A percentile compares a stretch with the other conserved stretches of the same genome.
Evolutionary conservation across 208 protist species (phyloP).

Genomic region (Crithidia brevicula): DNA sequence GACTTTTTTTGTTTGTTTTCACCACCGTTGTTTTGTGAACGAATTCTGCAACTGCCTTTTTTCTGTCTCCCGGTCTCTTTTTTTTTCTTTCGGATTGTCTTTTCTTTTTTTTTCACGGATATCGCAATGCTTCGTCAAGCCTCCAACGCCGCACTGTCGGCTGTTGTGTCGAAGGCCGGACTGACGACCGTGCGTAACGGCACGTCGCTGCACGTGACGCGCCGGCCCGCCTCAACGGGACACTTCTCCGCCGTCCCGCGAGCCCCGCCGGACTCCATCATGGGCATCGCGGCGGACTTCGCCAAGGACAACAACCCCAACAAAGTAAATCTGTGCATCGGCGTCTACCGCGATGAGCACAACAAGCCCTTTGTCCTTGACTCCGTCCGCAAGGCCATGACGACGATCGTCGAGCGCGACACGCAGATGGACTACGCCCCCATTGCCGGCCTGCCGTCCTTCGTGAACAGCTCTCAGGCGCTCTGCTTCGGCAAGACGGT

Average conservation of each 20-base stretch:
- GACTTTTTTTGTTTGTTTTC: not conserved
- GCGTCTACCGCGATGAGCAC: conserved; percentile 96
- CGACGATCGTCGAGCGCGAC: conserved; percentile 31
- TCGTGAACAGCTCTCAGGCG: conserved; percentile 66
- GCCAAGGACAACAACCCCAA: conserved; percentile 70
- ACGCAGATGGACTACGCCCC: conserved; percentile 95
- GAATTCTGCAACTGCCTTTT: not conserved
- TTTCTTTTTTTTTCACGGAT: not conserved
- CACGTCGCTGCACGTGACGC: conserved; percentile 1
- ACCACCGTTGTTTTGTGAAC: not conserved
- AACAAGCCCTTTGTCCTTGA: conserved; percentile 93
- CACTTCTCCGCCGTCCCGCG: conserved; percentile 54
- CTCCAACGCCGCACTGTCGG: not conserved
- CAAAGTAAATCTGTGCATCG: conserved; percentile 97
- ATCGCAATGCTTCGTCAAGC: conserved; percentile 23
- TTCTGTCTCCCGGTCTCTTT: not conserved
- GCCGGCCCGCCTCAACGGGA: conserved; percentile 19
- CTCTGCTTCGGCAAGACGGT: conserved; percentile 92
- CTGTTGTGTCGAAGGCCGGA: not conserved
- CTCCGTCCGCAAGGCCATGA: conserved; percentile 82
- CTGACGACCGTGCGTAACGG: too few relatives aligned
- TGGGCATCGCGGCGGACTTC: conserved; percentile 69
- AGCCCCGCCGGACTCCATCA: conserved; percentile 72
- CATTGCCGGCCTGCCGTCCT: conserved; percentile 91
- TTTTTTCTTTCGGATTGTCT: not conserved